Conservation (phyloP, 441 rosid species). For the Pelargonium myrrhifolium region DNA sequence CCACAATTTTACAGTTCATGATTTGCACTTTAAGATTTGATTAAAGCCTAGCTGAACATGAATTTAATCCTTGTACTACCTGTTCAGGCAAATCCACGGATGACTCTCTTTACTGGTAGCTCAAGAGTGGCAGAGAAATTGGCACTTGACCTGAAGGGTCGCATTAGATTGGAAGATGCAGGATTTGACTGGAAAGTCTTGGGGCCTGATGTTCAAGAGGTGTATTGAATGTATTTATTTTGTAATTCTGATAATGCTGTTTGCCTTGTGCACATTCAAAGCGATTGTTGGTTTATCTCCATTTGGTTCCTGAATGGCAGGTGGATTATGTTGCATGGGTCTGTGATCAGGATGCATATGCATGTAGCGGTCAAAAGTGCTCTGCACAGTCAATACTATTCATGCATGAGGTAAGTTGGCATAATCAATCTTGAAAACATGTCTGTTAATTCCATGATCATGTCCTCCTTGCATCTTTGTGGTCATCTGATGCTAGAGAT, state of each 20-base stretch:
- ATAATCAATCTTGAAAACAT: background rate
- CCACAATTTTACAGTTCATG: background rate
- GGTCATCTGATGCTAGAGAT: background rate
- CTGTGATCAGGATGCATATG: conserved; percentile 97
- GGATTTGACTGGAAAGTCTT: conserved; percentile 98
- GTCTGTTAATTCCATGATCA: background rate
- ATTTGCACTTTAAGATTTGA: background rate
- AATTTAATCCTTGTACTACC: background rate
- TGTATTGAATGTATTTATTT: conserved; percentile 28
- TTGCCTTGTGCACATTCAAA: conserved; percentile 10
- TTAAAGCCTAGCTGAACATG: background rate
- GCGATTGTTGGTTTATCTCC: conserved; percentile 10
- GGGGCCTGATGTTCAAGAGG: conserved; percentile 99
- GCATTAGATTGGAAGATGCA: conserved; percentile 91
- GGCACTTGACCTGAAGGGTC: conserved; percentile 84
- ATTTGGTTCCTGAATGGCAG: conserved; percentile 35
- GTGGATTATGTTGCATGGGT: conserved; percentile 95
- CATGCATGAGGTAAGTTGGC: conserved; percentile 73
- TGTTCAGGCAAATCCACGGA: conserved; percentile 73
- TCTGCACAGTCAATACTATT: conserved; percentile 92
- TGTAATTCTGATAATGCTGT: background rate
- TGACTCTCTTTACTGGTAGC: conserved; percentile 98
- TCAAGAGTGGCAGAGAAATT: conserved; percentile 92
- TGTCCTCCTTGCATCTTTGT: no score
- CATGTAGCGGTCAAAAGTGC: conserved; percentile 98